Conservation (phyloP, 2,329 filamentous ascomycete genomes). For the Samsoniella hepiali region DNA sequence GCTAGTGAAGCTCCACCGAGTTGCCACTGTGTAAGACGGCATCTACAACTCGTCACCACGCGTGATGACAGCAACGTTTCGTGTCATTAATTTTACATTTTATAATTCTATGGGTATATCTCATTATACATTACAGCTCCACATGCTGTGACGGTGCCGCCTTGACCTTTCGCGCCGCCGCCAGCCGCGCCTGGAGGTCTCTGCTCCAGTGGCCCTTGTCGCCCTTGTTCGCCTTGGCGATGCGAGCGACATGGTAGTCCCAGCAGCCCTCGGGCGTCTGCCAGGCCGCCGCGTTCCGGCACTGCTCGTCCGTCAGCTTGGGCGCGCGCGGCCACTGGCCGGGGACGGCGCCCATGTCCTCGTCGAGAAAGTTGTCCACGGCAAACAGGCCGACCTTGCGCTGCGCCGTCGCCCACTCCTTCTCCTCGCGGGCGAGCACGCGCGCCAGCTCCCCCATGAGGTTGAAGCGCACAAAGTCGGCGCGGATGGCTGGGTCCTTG, state of each 20-base stretch:
- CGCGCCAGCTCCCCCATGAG: constrained; percentile 55
- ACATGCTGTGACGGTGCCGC: constrained; percentile 26
- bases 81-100: not conserved
- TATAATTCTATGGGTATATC: not conserved
- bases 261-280: constrained; percentile 51
- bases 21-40: not conserved
- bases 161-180: constrained; percentile 30
- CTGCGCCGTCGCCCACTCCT: constrained; percentile 49
- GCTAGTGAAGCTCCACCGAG: constrained; percentile 11
- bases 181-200: constrained; percentile 38
- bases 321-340: constrained; percentile 52
- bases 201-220: constrained; percentile 45
- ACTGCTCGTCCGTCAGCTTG: constrained; percentile 36
- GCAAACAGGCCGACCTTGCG: constrained; percentile 57
- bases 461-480: constrained; percentile 51
- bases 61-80: not conserved
- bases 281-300: constrained; percentile 28
- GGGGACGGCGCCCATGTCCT: constrained; percentile 56
- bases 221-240: constrained; percentile 36
- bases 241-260: constrained; percentile 50
- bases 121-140: constrained; percentile 31
- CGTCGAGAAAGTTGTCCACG: constrained; percentile 64
- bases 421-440: constrained; percentile 46
- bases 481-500: constrained; percentile 49
- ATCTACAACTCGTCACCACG: not conserved